These are phyloP conservation scores for Tripidium arundinaceum DNA, from an alignment of 202 grass and related monocot genomes.

Conservation along the genomic window DNA sequence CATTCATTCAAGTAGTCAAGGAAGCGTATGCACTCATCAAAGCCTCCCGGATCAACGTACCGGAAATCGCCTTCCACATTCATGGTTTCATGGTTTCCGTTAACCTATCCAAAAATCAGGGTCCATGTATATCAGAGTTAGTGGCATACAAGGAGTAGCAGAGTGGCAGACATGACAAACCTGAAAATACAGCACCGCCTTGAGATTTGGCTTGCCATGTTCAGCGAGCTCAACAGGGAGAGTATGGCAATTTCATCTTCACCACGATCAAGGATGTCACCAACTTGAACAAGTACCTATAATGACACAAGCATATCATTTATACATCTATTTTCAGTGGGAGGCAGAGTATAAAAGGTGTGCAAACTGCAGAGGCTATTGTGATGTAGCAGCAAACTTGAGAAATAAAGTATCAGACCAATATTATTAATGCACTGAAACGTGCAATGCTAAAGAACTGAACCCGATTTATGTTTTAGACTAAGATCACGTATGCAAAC, in stretches of 20 bases:
- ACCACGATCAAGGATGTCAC: constrained; percentile 89
- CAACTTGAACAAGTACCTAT: constrained; percentile 86
- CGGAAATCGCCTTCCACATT: constrained; percentile 92
- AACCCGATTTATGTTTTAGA: background rate
- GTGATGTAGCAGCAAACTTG: background rate
- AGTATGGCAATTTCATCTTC: constrained; percentile 91
- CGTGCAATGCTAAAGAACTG: background rate
- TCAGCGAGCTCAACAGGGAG: constrained; percentile 67
- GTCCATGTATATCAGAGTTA: background rate
- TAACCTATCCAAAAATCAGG: constrained; percentile 37
- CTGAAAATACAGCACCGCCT: constrained; percentile 97
- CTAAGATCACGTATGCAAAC: background rate
- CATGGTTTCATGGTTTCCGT: constrained; percentile 97
- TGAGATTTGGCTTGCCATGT: constrained; percentile 67
- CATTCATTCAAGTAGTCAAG: constrained; percentile 71
- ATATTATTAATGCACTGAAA: background rate
- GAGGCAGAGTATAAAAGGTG: too few species aligned
- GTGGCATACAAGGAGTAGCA: background rate
- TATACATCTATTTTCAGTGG: background rate
- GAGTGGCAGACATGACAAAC: constrained; percentile 21
- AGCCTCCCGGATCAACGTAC: constrained; percentile 57
- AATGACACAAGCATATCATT: background rate
- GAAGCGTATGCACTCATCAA: constrained; percentile 81
- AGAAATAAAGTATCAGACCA: background rate
- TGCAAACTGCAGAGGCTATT: background rate